A percentile compares a stretch with the other conserved stretches of the same genome.
phyloP scores from a whole-genome alignment of 192 early-diverging fungal species.

The Coemansia sp. region DNA sequence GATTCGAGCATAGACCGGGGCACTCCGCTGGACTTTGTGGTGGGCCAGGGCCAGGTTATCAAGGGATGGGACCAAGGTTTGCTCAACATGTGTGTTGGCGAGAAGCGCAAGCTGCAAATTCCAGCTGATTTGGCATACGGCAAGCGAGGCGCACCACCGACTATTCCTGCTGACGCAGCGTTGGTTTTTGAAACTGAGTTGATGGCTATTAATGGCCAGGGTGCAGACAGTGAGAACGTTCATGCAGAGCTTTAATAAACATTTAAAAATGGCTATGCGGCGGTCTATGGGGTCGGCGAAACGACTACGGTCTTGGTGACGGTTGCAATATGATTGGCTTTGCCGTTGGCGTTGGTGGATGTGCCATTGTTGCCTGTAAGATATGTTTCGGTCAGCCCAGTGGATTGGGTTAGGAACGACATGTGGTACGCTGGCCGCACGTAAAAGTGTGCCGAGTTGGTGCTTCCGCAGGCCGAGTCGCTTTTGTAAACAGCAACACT shows the following conservation, averaged over 20 bases:
- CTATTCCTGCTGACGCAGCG: conserved; percentile 76
- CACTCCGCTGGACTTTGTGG: conserved; percentile 72
- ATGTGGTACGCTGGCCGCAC: conserved; percentile 36
- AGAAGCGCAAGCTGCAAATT: conserved; percentile 77
- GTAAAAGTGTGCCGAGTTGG: conserved; percentile 36
- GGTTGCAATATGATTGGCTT: neutral
- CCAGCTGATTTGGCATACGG: conserved; percentile 81
- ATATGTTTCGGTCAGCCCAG: conserved; percentile 20
- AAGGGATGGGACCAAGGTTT: conserved; percentile 83
- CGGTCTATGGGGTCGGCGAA: neutral
- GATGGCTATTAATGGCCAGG: conserved; percentile 52
- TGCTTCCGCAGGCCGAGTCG: conserved; percentile 9
- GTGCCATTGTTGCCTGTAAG: neutral
- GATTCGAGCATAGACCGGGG: conserved; percentile 82
- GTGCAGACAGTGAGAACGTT: neutral
- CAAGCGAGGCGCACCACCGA: conserved; percentile 64
- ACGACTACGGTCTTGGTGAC: conserved; percentile 6
- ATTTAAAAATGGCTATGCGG: neutral
- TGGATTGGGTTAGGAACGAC: conserved; percentile 32
- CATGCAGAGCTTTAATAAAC: conserved; percentile 25
- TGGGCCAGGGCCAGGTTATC: conserved; percentile 94
- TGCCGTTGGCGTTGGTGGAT: neutral
- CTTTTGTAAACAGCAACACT: conserved; percentile 19
- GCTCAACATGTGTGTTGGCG: conserved; percentile 83
- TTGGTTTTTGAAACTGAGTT: conserved; percentile 80